These are phyloP conservation scores for Grigorovia transvaalensis DNA, from an alignment of 805 yeast species.

Conservation along the genomic window DNA sequence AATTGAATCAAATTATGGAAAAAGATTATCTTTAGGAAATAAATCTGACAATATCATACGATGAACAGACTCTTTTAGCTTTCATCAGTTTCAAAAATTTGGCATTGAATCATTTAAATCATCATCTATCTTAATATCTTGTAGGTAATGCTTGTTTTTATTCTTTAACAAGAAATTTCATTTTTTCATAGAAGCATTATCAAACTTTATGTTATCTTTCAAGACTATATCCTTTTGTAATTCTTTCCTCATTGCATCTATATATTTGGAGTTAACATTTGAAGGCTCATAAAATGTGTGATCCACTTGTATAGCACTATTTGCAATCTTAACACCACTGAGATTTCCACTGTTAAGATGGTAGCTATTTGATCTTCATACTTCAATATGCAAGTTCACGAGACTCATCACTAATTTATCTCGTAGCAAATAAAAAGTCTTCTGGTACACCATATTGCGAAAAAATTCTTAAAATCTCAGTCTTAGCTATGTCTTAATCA, in stretches of 20 bases:
- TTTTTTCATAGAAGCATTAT: not conserved
- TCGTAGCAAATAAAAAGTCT: conserved; percentile 55
- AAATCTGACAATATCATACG: not conserved
- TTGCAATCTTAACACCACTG: conserved; percentile 53
- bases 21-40: conserved; percentile 10
- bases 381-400: conserved; percentile 74
- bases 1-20: conserved; percentile 3
- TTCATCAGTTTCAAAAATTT: not conserved
- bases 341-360: conserved; percentile 81
- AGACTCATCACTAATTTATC: conserved; percentile 56
- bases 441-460: conserved; percentile 87
- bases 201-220: not conserved
- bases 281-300: conserved; percentile 55
- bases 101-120: conserved; percentile 4
- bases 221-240: conserved; percentile 19
- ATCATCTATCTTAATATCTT: conserved; percentile 1
- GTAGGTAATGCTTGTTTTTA: too few species aligned
- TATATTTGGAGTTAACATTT: conserved; percentile 43
- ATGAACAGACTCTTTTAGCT: too few species aligned
- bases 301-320: conserved; percentile 49
- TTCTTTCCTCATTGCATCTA: conserved; percentile 28
- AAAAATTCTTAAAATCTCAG: conserved; percentile 66
- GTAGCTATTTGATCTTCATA: conserved; percentile 76
- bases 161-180: not conserved
- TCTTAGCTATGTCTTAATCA: conserved; percentile 54